Conservation (phyloP, 345 rosid genomes). For the Abelmoschus esculentus region DNA sequence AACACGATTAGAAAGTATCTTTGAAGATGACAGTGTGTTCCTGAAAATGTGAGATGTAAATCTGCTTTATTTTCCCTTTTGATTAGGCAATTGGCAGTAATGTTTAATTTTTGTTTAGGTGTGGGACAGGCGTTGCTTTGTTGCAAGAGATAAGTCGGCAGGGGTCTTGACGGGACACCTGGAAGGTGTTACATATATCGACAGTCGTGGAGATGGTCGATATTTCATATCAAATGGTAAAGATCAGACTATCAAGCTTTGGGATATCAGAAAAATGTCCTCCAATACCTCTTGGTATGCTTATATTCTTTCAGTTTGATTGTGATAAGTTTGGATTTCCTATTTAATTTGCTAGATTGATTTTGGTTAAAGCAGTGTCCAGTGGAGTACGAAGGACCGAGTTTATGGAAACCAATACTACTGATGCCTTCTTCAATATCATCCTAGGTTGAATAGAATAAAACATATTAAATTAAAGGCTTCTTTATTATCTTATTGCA, state of each 20-base stretch:
- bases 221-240: slow-evolving; percentile 89
- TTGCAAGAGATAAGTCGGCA: slow-evolving; percentile 63
- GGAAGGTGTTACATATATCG: slow-evolving; percentile 81
- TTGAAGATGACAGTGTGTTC: neutral
- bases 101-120: slow-evolving; percentile 39
- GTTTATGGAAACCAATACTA: neutral
- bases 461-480: neutral
- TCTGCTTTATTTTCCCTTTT: slow-evolving; percentile 14
- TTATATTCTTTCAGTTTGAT: slow-evolving; percentile 9
- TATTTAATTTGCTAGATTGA: neutral
- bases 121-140: slow-evolving; percentile 64
- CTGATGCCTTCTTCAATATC: neutral
- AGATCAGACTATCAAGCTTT: slow-evolving; percentile 89
- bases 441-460: neutral
- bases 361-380: neutral
- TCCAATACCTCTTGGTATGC: slow-evolving; percentile 39
- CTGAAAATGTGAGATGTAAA: neutral
- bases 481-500: slow-evolving; percentile 19
- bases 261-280: slow-evolving; percentile 92
- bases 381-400: neutral
- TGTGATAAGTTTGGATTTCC: neutral
- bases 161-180: slow-evolving; percentile 80
- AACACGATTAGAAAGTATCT: neutral
- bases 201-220: slow-evolving; percentile 93
- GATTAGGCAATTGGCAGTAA: neutral